These are phyloP conservation scores for Brasenia schreberi DNA, from an alignment of 164 flowering plant species.

Conservation along the genomic window DNA sequence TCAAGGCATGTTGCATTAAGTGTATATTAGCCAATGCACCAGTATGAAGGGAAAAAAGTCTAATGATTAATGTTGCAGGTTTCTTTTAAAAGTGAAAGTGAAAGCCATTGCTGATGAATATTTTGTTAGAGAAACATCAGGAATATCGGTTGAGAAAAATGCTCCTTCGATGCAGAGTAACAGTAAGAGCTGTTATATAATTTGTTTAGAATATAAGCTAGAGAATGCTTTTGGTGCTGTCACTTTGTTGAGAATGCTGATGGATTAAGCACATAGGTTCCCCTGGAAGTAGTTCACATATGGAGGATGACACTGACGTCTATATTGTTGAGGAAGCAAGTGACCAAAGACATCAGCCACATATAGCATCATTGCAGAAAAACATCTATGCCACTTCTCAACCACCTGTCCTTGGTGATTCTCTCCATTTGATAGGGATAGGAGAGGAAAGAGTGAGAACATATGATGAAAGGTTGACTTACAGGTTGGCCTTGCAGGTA, in stretches of 20 bases:
- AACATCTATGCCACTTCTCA: background rate
- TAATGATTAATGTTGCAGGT: background rate
- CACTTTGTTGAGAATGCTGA: constrained; percentile 13
- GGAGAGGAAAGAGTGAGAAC: constrained; percentile 8
- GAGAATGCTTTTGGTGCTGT: constrained; percentile 8
- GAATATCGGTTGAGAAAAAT: constrained; percentile 4
- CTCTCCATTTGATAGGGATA: background rate
- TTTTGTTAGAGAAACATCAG: constrained; percentile 8
- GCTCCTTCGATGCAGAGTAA: constrained; percentile 4
- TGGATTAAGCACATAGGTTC: constrained; percentile 24
- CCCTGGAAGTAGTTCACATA: constrained; percentile 18
- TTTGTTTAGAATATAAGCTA: constrained; percentile 16
- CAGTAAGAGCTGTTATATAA: constrained; percentile 9
- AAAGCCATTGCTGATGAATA: background rate
- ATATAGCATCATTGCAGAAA: constrained; percentile 7
- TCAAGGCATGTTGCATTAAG: too few species aligned
- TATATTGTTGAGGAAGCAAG: constrained; percentile 63
- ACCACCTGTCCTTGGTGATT: background rate
- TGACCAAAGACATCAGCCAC: constrained; percentile 24
- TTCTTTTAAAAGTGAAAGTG: background rate
- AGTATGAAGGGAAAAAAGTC: background rate
- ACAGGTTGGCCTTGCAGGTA: constrained; percentile 56
- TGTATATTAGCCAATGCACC: background rate
- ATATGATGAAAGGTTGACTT: constrained; percentile 34
- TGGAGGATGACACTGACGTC: constrained; percentile 35